phyloP scores from a whole-genome alignment of 208 protist genomes.

The Angomonas desouzai region DNA sequence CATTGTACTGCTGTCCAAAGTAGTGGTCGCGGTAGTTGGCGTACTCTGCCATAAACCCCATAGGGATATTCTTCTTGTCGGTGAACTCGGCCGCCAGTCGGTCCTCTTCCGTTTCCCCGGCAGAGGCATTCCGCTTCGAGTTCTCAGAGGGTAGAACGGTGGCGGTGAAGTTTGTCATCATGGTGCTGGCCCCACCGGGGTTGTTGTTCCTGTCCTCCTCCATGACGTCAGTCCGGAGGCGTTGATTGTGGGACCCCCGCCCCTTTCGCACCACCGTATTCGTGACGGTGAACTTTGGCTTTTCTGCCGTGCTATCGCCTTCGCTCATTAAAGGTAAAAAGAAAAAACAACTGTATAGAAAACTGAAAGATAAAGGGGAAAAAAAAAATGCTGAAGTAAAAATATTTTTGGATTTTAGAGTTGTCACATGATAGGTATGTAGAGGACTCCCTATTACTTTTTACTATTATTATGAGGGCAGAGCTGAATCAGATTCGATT shows the following conservation, averaged over 20 bases:
- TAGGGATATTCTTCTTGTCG: constrained; percentile 49
- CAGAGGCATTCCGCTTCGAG: constrained; percentile 9
- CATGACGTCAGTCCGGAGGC: constrained; percentile 63
- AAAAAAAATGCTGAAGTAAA: too few species aligned
- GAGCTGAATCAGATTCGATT: too few species aligned
- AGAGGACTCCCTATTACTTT: too few species aligned
- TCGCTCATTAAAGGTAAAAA: background rate
- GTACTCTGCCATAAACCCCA: constrained; percentile 19
- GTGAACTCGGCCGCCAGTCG: constrained; percentile 31
- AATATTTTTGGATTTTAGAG: too few species aligned
- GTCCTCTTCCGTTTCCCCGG: constrained; percentile 18
- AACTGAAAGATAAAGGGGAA: constrained; percentile 3
- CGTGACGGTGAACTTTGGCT: constrained; percentile 7
- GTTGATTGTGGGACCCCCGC: constrained; percentile 59
- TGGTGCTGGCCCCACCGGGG: constrained; percentile 30
- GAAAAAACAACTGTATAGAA: background rate
- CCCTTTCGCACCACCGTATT: constrained; percentile 49
- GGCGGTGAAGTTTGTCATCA: constrained; percentile 42
- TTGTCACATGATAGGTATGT: too few species aligned
- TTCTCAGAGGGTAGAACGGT: constrained; percentile 41
- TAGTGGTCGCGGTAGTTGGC: constrained; percentile 19
- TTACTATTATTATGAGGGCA: too few species aligned
- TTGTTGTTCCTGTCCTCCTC: constrained; percentile 18
- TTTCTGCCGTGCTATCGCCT: background rate
- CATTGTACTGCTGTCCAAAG: constrained; percentile 29